Conservation (phyloP, 306 rosid genomes). For the Cucurbita maxima region DNA sequence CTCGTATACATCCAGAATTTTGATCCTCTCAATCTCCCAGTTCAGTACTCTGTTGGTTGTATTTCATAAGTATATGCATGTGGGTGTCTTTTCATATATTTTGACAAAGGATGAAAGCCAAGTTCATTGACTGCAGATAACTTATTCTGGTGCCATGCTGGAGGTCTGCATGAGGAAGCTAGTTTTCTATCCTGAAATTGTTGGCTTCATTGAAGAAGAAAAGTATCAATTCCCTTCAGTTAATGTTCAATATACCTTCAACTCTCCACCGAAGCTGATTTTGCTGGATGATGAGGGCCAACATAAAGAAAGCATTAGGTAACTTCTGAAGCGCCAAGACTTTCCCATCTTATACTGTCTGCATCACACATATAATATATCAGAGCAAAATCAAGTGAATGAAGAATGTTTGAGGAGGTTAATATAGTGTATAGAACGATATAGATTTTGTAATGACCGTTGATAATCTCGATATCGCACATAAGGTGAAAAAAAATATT, state of each 20-base stretch:
- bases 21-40: not conserved
- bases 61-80: slow-evolving; percentile 2
- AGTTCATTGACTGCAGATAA: slow-evolving; percentile 29
- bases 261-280: slow-evolving; percentile 82
- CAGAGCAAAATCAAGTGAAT: not conserved
- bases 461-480: not conserved
- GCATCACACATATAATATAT: too few species aligned
- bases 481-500: not conserved
- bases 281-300: slow-evolving; percentile 70
- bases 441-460: not conserved
- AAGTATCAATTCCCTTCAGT: slow-evolving; percentile 60
- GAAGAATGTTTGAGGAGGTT: not conserved
- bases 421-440: not conserved
- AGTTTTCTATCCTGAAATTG: slow-evolving; percentile 89
- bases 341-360: too few species aligned
- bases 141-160: slow-evolving; percentile 64
- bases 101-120: not conserved
- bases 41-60: not conserved
- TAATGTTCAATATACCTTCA: slow-evolving; percentile 62
- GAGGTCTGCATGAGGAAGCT: slow-evolving; percentile 97
- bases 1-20: not conserved
- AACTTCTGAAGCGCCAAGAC: not conserved
- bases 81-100: not conserved
- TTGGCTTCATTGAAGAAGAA: slow-evolving; percentile 81
- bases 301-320: slow-evolving; percentile 81